Evolutionary conservation across 805 yeast genomes (phyloP), one percentile per base, ranked within the genome.

Genomic region (Zygoascus biomembranicola): DNA sequence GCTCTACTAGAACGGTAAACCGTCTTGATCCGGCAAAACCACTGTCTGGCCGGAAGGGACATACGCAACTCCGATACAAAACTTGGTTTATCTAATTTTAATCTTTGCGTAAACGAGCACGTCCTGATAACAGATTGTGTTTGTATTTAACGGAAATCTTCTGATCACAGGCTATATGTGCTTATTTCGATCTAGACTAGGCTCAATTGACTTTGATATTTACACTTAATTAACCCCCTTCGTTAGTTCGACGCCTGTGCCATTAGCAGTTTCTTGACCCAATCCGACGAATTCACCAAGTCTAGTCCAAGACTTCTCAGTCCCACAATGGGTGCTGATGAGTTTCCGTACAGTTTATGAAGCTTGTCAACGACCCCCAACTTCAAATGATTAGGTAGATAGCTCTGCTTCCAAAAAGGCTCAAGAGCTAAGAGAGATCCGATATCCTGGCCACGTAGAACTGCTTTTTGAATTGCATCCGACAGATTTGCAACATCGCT

Each of bases 301-400:
- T 81, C 82, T 60, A 92, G 77, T 0, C 99, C 99, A 26, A 83
- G 60, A 0, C 92, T 79, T 62, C 98, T 76, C 32, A 83, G 69
- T 44, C 79, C 76, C 32, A 90, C 97, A 4, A 92, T 60, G 0
- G 97, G 96, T 46, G 75, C 74, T 55, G 75, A 78, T 58, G 82
- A 87, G 1, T 87, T 82, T 6, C 88, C 75, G 65, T 90, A 92
- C 26, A 94, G 70, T 69, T 92, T 94, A 70, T 90, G 96, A 55
- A 94, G 71, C 68, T 90, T 90, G 69, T 94, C 99, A 48, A 94
- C 94, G 35, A 87, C 84, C 0, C 97, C 97, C 47, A 94, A 71
- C 58, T 90, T 70, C 50, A 80, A 75, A 66, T 90, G 95, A 67
- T 94, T 94, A 43, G 74, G 74, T 0, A 90, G 85, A 71, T 82